These are phyloP conservation scores for Ogataea sp. DNA, from an alignment of 805 yeast genomes.

Conservation along the genomic window DNA sequence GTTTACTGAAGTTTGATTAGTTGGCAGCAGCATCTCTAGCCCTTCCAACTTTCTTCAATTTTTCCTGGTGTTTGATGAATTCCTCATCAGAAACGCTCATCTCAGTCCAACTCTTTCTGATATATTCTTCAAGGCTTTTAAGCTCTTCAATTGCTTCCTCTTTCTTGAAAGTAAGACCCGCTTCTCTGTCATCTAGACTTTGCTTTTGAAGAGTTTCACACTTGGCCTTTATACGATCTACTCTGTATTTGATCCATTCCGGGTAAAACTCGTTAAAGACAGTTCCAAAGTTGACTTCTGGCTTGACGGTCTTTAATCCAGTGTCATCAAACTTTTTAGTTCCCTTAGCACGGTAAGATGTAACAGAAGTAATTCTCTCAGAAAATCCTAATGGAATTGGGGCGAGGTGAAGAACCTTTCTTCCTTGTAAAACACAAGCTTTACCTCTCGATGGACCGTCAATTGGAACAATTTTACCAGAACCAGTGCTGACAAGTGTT, in stretches of 20 bases:
- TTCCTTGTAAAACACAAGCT: slow-evolving; percentile 42
- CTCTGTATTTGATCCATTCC: slow-evolving; percentile 31
- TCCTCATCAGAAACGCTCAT: slow-evolving; percentile 24
- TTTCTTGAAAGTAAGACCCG: slow-evolving; percentile 29
- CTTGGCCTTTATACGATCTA: slow-evolving; percentile 23
- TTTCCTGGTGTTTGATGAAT: slow-evolving; percentile 7
- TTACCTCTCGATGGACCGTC: slow-evolving; percentile 40
- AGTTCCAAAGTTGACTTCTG: slow-evolving; percentile 28
- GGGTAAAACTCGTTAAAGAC: slow-evolving; percentile 32
- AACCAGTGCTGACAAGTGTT: slow-evolving; percentile 42
- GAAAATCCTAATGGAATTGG: slow-evolving; percentile 31
- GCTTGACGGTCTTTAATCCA: slow-evolving; percentile 33
- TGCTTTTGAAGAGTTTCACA: slow-evolving; percentile 18
- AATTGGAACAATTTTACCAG: slow-evolving; percentile 23
- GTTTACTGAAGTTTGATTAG: no score
- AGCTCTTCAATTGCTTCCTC: slow-evolving; percentile 25
- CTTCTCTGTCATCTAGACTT: slow-evolving; percentile 12
- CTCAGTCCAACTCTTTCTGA: slow-evolving; percentile 22
- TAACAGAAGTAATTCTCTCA: slow-evolving; percentile 36
- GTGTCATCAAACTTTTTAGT: slow-evolving; percentile 28
- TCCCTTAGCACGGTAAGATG: slow-evolving; percentile 33
- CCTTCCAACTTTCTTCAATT: no score
- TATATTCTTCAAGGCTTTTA: slow-evolving; percentile 20
- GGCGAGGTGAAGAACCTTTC: slow-evolving; percentile 38
- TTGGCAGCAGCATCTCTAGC: no score